Evolutionary conservation across 306 rosid species (phyloP).

Genomic region (Spatholobus suberectus): DNA sequence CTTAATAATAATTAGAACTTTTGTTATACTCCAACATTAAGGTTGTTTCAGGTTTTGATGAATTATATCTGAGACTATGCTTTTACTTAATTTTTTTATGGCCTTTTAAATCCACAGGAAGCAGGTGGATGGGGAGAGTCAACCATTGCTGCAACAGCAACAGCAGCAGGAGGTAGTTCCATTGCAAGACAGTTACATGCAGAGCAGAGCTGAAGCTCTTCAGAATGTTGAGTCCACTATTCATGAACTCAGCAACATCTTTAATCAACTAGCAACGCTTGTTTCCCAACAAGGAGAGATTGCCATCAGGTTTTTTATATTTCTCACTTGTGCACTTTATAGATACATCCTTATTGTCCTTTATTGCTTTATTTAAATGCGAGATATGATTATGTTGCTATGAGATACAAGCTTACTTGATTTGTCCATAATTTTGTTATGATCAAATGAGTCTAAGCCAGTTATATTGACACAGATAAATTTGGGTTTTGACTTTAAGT

Average conservation of each 20-base stretch:
- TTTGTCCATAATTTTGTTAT: background rate
- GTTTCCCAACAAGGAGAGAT: constrained; percentile 98
- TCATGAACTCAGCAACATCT: constrained; percentile 93
- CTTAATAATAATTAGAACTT: background rate
- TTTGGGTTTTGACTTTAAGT: constrained; percentile 23
- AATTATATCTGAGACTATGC: constrained; percentile 8
- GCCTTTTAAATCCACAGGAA: constrained; percentile 59
- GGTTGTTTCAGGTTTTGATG: background rate
- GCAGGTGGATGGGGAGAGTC: constrained; percentile 87
- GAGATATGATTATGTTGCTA: constrained; percentile 8
- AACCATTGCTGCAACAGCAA: constrained; percentile 69
- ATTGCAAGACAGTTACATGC: constrained; percentile 93
- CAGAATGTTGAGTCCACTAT: constrained; percentile 97
- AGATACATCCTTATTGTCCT: background rate
- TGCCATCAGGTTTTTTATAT: constrained; percentile 83
- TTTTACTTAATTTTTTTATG: constrained; percentile 3
- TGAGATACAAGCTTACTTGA: background rate
- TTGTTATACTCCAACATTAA: background rate
- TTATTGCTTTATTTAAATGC: constrained; percentile 24
- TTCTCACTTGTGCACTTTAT: constrained; percentile 1
- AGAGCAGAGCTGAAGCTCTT: constrained; percentile 98
- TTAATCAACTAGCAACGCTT: constrained; percentile 93
- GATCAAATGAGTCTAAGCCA: constrained; percentile 6
- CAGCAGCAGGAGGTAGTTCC: constrained; percentile 86
- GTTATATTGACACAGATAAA: background rate